These are phyloP conservation scores for Sphaerulina vaccinii DNA, from an alignment of 2,329 filamentous ascomycete species.

Conservation along the genomic window DNA sequence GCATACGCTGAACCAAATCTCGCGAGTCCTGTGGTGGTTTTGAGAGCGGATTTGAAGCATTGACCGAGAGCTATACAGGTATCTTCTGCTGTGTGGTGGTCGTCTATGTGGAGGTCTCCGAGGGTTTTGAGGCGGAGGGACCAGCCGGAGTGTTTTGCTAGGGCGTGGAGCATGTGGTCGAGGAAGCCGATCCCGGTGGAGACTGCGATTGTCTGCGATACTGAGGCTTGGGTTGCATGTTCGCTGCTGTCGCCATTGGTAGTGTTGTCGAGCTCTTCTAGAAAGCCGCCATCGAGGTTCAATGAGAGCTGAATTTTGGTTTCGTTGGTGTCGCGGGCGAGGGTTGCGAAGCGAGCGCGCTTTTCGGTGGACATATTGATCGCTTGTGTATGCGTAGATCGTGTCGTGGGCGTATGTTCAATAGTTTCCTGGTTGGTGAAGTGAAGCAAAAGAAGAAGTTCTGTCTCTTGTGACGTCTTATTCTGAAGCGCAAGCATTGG, in stretches of 20 bases:
- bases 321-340: slow-evolving; percentile 93
- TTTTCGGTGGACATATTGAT: slow-evolving; percentile 32
- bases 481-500: neutral
- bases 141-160: slow-evolving; percentile 96
- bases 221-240: slow-evolving; percentile 82
- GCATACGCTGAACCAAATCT: slow-evolving; percentile 91
- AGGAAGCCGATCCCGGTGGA: slow-evolving; percentile 96
- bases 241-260: slow-evolving; percentile 59
- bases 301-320: slow-evolving; percentile 93
- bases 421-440: neutral
- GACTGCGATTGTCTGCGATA: slow-evolving; percentile 80
- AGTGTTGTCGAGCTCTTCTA: slow-evolving; percentile 35
- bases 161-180: slow-evolving; percentile 97
- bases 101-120: slow-evolving; percentile 93
- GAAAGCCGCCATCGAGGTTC: slow-evolving; percentile 83
- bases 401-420: neutral
- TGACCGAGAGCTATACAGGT: slow-evolving; percentile 84
- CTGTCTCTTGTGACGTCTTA: slow-evolving; percentile 11
- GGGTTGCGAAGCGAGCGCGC: slow-evolving; percentile 64
- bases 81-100: slow-evolving; percentile 98
- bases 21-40: slow-evolving; percentile 74
- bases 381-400: too few species aligned
- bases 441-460: neutral
- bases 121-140: slow-evolving; percentile 77
- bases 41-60: slow-evolving; percentile 79